Evolutionary conservation across 345 rosid genomes (phyloP).

Genomic region (Euphorbia lathyris): DNA sequence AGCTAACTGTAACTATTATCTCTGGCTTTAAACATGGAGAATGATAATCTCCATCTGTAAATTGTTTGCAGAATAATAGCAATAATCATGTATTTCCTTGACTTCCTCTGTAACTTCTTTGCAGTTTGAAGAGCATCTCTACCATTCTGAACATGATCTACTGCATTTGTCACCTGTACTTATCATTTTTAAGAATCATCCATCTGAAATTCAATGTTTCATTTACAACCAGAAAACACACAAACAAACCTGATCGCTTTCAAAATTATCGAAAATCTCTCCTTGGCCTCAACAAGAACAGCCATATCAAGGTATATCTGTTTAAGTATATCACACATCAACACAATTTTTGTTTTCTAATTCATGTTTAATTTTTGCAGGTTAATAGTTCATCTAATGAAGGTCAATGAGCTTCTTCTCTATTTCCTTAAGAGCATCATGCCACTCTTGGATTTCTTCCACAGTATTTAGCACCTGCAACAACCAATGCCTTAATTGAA

Average conservation of each 20-base stretch:
- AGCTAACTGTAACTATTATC: no score
- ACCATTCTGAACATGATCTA: no score
- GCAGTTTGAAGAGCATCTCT: no score
- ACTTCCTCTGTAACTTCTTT: no score
- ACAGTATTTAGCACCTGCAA: constrained; percentile 78
- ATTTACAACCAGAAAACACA: no score
- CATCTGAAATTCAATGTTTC: no score
- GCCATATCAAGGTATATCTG: constrained; percentile 74
- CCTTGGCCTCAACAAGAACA: constrained; percentile 74
- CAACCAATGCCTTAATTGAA: neutral
- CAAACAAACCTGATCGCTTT: constrained; percentile 61
- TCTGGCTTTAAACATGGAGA: no score
- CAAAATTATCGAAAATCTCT: constrained; percentile 61
- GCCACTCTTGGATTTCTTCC: constrained; percentile 95
- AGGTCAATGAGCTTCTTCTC: constrained; percentile 89
- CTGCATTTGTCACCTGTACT: no score
- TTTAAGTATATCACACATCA: constrained; percentile 1
- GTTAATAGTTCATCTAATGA: constrained; percentile 53
- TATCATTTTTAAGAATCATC: no score
- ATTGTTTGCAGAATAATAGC: no score
- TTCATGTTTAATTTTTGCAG: neutral
- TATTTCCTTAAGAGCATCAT: constrained; percentile 80
- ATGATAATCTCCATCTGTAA: no score
- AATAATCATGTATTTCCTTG: no score
- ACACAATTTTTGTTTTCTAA: constrained; percentile 1